These are phyloP conservation scores for Phaeophleospora eucalypticola DNA, from an alignment of 2,329 filamentous ascomycete species.

Conservation along the genomic window DNA sequence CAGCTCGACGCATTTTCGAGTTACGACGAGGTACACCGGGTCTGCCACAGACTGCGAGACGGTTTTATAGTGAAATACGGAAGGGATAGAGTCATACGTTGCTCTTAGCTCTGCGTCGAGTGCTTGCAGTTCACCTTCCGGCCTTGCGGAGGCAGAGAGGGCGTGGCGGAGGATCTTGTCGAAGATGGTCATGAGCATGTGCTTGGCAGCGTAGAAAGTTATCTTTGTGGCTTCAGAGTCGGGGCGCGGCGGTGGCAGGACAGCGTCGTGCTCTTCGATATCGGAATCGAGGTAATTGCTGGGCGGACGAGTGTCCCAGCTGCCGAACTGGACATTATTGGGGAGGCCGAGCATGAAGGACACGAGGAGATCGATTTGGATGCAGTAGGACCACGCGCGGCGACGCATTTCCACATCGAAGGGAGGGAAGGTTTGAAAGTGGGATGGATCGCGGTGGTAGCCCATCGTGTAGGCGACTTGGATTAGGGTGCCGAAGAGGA, in stretches of 20 bases:
- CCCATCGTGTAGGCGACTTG: constrained; percentile 29
- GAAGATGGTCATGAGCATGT: constrained; percentile 31
- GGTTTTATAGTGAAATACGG: constrained; percentile 25
- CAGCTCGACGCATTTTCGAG: constrained; percentile 30
- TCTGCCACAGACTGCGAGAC: constrained; percentile 40
- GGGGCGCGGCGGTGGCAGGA: constrained; percentile 33
- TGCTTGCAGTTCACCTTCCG: constrained; percentile 16
- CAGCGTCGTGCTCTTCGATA: constrained; percentile 30
- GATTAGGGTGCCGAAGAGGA: constrained; percentile 9
- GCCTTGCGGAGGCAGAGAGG: constrained; percentile 23
- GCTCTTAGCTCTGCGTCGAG: constrained; percentile 33
- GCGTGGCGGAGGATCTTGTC: constrained; percentile 30
- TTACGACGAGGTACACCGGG: constrained; percentile 50
- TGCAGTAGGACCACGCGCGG: constrained; percentile 38
- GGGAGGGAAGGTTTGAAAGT: constrained; percentile 18
- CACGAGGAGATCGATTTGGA: constrained; percentile 41
- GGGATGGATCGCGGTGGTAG: constrained; percentile 40
- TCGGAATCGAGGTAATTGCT: constrained; percentile 41
- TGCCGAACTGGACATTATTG: constrained; percentile 39
- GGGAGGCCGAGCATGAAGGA: constrained; percentile 45
- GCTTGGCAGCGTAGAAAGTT: constrained; percentile 32
- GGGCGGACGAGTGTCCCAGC: constrained; percentile 40
- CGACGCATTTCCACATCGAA: constrained; percentile 44
- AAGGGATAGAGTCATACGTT: constrained; percentile 28
- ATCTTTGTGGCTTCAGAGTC: constrained; percentile 21